phyloP scores from a whole-genome alignment of 2,329 filamentous ascomycete genomes.

The Cladosporium colombiae region DNA sequence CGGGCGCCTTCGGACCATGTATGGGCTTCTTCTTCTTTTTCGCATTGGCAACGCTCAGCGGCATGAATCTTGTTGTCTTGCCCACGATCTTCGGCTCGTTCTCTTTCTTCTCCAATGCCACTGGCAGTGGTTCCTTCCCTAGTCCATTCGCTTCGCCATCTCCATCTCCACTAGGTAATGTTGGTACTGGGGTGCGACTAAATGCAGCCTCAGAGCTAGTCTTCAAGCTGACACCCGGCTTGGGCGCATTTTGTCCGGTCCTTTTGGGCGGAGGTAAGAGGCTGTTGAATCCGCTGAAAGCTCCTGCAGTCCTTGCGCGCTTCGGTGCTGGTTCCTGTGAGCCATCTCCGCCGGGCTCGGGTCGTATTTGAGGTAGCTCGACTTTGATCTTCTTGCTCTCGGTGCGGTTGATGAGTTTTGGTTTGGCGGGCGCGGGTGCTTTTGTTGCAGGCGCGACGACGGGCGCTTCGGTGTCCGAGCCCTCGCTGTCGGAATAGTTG shows the following conservation, averaged over 20 bases:
- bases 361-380: conserved; percentile 64
- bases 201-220: conserved; percentile 84
- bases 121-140: background rate
- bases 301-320: conserved; percentile 63
- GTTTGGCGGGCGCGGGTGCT: conserved; percentile 40
- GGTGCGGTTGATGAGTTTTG: conserved; percentile 53
- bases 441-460: conserved; percentile 32
- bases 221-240: conserved; percentile 69
- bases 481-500: conserved; percentile 78
- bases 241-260: conserved; percentile 41
- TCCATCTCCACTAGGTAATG: conserved; percentile 38
- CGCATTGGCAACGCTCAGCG: conserved; percentile 79
- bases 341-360: conserved; percentile 42
- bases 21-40: conserved; percentile 66
- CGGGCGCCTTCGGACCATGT: background rate
- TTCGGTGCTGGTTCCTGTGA: conserved; percentile 65
- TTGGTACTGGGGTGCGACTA: conserved; percentile 60
- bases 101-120: conserved; percentile 28
- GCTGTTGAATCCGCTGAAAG: conserved; percentile 80
- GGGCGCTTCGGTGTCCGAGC: conserved; percentile 56
- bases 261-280: conserved; percentile 83
- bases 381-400: conserved; percentile 86
- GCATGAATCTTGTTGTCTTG: conserved; percentile 85
- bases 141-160: conserved; percentile 6
- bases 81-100: conserved; percentile 69